Evolutionary conservation across 768 basidiomycete genomes (phyloP).

Genomic region (Udeniomyces megalosporus): DNA sequence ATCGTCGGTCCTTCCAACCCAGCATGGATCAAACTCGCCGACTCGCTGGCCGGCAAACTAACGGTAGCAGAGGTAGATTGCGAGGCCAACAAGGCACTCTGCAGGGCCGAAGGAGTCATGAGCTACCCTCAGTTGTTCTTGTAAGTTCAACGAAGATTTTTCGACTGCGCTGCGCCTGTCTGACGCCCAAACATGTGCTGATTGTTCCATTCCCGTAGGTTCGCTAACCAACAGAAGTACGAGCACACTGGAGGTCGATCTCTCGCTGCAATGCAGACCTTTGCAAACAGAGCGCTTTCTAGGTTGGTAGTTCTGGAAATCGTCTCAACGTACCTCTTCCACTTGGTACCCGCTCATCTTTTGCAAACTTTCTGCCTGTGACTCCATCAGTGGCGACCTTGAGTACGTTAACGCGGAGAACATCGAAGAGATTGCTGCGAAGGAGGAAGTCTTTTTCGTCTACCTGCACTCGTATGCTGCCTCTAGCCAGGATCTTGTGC

Average conservation of each 20-base stretch:
- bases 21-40: conserved; percentile 59
- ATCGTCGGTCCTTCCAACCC: conserved; percentile 22
- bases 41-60: conserved; percentile 49
- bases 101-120: conserved; percentile 46
- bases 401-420: conserved; percentile 20
- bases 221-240: conserved; percentile 39
- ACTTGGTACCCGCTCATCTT: too few relatives aligned
- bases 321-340: too few relatives aligned
- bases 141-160: too few relatives aligned
- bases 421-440: conserved; percentile 33
- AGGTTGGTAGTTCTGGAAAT: conserved; percentile 37
- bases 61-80: conserved; percentile 80
- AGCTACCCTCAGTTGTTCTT: conserved; percentile 75
- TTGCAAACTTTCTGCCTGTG: too few relatives aligned
- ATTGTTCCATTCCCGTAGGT: conserved; percentile 21
- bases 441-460: conserved; percentile 44
- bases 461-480: conserved; percentile 36
- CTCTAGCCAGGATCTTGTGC: conserved; percentile 25
- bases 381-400: conserved; percentile 8
- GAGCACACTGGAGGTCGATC: conserved; percentile 64
- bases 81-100: conserved; percentile 52
- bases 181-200: background rate
- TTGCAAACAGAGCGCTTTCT: conserved; percentile 56
- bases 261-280: conserved; percentile 52
- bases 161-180: background rate